Evolutionary conservation across 2,329 filamentous ascomycete species (phyloP), one percentile per base, ranked within the genome.

Genomic region (Fusarium zealandicum): DNA sequence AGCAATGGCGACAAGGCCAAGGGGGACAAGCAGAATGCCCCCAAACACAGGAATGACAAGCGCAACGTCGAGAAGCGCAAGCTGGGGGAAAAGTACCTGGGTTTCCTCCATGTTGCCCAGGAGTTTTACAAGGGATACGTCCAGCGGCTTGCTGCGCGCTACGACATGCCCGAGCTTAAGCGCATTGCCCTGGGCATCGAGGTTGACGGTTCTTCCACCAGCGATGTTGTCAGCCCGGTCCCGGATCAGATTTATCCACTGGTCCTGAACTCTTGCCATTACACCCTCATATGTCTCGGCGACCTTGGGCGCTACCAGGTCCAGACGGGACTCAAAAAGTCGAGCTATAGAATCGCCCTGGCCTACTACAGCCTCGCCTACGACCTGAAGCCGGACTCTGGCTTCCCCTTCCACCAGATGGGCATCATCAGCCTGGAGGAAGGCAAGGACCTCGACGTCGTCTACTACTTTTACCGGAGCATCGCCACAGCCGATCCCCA

Each of bases 391-490:
- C 92, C 93, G 3, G 80, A 85, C 14, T 92, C 90, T 38, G 93
- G 93, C 25, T 85, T 87, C 59, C 90, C 92, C 13, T 90, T 96
- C 69, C 93, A 99, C 68, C 95, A 98, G 73, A 86, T 95, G 72
- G 93, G 90, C 30, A 90, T 98, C 30, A 88, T 98, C 54, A 88
- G 89, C 54, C 82, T 91, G 40, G 87, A 89, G 46, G 86, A 93
- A 65, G 84, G 83, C 52, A 89, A 93, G 63, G 90, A 96, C 70
- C 82, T 98, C 43, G 86, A 92, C 57, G 88, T 92, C 9, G 88
- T 96, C 25, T 98, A 97, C 73, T 87, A 96, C 72, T 85, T 98
- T 33, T 95, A 96, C 70, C 88, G 93, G 59, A 88, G 93, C 13
- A 82, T 95, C 63, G 87, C 87, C 8, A 87, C 91, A 27, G 81